Percentiles rank a stretch among this genome's conserved stretches.
Conservation (phyloP, 2,329 filamentous ascomycete species). For the Sphaerulina musiva region DNA sequence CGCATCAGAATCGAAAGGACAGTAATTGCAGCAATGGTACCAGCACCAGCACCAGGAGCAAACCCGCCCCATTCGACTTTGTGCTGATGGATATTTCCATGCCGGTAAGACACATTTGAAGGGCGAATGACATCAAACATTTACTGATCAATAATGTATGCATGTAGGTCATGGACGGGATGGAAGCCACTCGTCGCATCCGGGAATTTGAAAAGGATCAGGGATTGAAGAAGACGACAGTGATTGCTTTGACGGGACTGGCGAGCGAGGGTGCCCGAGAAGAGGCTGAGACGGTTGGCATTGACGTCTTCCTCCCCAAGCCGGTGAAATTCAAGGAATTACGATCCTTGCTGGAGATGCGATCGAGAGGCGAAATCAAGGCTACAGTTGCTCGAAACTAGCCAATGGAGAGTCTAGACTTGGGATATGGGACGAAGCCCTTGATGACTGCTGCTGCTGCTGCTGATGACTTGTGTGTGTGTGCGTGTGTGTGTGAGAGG, state of each 20-base stretch:
- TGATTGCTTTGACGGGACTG: constrained; percentile 29
- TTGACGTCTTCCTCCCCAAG: constrained; percentile 32
- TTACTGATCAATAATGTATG: too few species aligned
- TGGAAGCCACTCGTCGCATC: constrained; percentile 28
- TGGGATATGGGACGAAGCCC: too few species aligned
- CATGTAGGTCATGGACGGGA: constrained; percentile 29
- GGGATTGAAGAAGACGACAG: constrained; percentile 11
- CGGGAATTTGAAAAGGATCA: constrained; percentile 25
- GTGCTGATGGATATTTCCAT: constrained; percentile 46
- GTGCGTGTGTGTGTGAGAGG: too few species aligned
- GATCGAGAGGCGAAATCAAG: neutral
- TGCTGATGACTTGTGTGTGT: too few species aligned
- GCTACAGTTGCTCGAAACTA: constrained; percentile 1
- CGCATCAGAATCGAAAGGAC: neutral
- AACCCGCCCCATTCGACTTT: constrained; percentile 24
- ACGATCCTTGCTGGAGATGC: constrained; percentile 17
- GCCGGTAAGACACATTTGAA: constrained; percentile 17
- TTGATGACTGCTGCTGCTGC: too few species aligned
- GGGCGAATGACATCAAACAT: too few species aligned
- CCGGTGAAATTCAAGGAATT: constrained; percentile 28
- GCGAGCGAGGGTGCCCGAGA: constrained; percentile 25
- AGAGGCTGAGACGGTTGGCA: constrained; percentile 25
- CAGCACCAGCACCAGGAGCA: neutral
- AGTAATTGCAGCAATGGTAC: constrained; percentile 1
- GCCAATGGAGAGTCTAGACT: too few species aligned